Evolutionary conservation across 2,329 filamentous ascomycete species (phyloP).

Genomic region (Colletotrichum zoysiae): DNA sequence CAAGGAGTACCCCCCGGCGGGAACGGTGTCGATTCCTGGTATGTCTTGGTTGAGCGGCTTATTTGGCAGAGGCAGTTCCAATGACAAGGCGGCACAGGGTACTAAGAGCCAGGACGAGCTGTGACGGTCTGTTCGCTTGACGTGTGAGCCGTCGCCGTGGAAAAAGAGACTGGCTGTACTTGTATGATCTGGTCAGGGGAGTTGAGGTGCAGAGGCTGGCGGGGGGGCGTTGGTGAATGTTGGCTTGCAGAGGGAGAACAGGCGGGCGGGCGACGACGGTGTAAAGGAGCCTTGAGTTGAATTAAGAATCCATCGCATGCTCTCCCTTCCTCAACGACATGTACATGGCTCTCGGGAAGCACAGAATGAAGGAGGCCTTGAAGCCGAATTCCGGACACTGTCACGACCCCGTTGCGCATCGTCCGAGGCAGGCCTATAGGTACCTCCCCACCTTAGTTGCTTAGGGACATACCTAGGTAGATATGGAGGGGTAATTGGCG

Average conservation of each 20-base stretch:
- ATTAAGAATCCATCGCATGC: neutral
- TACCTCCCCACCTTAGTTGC: too few relatives aligned
- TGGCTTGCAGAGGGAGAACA: neutral
- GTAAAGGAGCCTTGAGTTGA: conserved; percentile 4
- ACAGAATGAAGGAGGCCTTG: neutral
- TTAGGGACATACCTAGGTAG: neutral
- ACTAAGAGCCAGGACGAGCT: conserved; percentile 31
- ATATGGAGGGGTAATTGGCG: conserved; percentile 22
- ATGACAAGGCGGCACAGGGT: conserved; percentile 38
- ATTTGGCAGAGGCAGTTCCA: conserved; percentile 29
- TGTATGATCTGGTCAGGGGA: neutral
- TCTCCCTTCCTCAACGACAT: neutral
- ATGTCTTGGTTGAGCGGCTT: conserved; percentile 52
- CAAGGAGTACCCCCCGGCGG: conserved; percentile 60
- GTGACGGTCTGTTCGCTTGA: neutral
- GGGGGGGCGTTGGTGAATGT: conserved; percentile 17
- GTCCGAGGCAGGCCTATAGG: conserved; percentile 1
- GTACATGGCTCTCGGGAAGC: neutral
- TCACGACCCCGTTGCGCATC: neutral
- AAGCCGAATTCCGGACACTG: neutral
- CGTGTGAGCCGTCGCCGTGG: neutral
- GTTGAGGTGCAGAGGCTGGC: neutral
- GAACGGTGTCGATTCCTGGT: conserved; percentile 55
- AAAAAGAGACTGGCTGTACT: neutral
- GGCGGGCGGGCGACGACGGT: neutral